These are phyloP conservation scores for Exophiala sp. DNA, from an alignment of 2,329 filamentous ascomycete genomes.

Conservation along the genomic window DNA sequence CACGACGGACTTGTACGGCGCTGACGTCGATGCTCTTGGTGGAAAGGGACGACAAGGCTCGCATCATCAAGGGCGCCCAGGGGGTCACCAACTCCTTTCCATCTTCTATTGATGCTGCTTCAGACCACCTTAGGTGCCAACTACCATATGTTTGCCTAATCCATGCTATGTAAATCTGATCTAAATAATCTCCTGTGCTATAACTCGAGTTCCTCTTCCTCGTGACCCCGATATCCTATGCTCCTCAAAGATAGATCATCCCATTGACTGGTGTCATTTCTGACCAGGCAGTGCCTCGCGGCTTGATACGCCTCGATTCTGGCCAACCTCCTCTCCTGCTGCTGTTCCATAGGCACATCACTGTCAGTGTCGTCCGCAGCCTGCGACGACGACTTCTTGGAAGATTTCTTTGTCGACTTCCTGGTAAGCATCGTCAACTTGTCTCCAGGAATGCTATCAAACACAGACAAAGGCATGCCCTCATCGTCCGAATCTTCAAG, in stretches of 20 bases:
- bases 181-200: neutral
- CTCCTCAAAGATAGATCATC: conserved; percentile 20
- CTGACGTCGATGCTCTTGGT: neutral
- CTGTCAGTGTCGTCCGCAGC: neutral
- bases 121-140: too few species aligned
- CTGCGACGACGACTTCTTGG: neutral
- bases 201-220: conserved; percentile 21
- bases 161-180: too few species aligned
- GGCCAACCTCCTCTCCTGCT: conserved; percentile 3
- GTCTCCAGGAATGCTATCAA: neutral
- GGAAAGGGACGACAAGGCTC: neutral
- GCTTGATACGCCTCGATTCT: conserved; percentile 22
- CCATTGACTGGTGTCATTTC: conserved; percentile 21
- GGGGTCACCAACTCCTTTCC: neutral
- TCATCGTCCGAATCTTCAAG: neutral
- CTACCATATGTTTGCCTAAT: too few species aligned
- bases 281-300: conserved; percentile 19
- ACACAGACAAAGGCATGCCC: neutral
- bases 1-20: neutral
- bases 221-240: conserved; percentile 20
- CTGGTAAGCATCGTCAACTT: neutral
- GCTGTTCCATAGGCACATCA: too few species aligned
- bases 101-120: too few species aligned
- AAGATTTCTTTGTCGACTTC: neutral
- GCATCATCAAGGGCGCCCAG: neutral